Evolutionary conservation across 1,284 basidiomycete species (phyloP).

Genomic region (Anthracocystis walkeri): DNA sequence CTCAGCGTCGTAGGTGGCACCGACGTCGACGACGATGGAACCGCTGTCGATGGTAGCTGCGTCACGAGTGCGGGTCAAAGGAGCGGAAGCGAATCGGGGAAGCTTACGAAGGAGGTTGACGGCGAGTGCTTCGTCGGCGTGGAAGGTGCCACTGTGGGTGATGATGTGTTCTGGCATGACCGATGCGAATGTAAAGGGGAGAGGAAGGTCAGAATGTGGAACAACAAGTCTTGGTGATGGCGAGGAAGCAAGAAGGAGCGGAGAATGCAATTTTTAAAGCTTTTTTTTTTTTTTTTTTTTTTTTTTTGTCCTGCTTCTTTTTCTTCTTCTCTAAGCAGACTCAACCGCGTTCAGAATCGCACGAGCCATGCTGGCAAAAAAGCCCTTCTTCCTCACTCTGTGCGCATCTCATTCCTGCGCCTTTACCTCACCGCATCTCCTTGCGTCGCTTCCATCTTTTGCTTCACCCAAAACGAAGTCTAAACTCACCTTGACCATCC

Average conservation of each 20-base stretch:
- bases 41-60: slow-evolving; percentile 82
- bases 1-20: slow-evolving; percentile 86
- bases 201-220: background rate
- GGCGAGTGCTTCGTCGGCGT: slow-evolving; percentile 94
- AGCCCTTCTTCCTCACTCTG: background rate
- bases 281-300: background rate
- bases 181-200: background rate
- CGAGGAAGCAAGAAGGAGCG: slow-evolving; percentile 4
- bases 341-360: slow-evolving; percentile 13
- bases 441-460: background rate
- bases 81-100: slow-evolving; percentile 76
- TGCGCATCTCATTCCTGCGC: background rate
- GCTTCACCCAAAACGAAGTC: no score
- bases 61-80: slow-evolving; percentile 76
- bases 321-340: slow-evolving; percentile 7
- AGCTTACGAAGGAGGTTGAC: slow-evolving; percentile 90
- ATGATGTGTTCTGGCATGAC: slow-evolving; percentile 58
- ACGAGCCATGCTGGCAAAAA: slow-evolving; percentile 20
- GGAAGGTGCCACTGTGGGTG: slow-evolving; percentile 95
- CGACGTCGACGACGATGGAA: slow-evolving; percentile 98
- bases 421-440: background rate
- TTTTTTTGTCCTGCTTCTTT: slow-evolving; percentile 5
- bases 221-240: background rate
- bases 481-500: slow-evolving; percentile 39
- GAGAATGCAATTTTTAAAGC: background rate